These are phyloP conservation scores for Pseudogymnoascus sp. DNA, from an alignment of 2,329 filamentous ascomycete genomes.

Conservation along the genomic window DNA sequence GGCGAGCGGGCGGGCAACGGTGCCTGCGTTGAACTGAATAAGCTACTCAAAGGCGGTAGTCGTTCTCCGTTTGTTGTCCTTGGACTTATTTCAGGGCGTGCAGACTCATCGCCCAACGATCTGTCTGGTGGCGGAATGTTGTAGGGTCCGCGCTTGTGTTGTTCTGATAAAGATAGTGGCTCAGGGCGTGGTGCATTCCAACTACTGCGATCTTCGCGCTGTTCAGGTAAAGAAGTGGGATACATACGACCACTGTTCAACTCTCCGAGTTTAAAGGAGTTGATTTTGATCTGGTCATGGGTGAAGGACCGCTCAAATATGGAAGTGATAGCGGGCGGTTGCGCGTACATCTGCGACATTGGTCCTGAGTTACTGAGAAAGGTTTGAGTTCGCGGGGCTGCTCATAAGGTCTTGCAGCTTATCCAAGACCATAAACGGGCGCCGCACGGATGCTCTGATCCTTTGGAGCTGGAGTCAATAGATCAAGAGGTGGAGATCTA, in stretches of 20 bases:
- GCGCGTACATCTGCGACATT: constrained; percentile 5
- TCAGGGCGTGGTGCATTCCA: neutral
- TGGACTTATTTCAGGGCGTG: neutral
- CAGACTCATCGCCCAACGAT: neutral
- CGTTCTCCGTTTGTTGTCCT: constrained; percentile 20
- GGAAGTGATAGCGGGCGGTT: neutral
- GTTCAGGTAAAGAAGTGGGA: neutral
- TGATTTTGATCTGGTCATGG: neutral
- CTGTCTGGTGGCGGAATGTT: neutral
- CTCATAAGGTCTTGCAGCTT: constrained; percentile 5
- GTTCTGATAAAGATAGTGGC: neutral
- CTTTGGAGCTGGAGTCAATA: neutral
- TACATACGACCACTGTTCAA: constrained; percentile 2
- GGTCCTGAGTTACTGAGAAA: constrained; percentile 2
- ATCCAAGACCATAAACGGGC: neutral
- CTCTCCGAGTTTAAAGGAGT: neutral
- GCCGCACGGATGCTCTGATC: neutral
- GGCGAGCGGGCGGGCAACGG: constrained; percentile 20
- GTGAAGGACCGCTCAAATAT: neutral
- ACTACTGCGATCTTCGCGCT: neutral
- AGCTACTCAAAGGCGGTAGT: constrained; percentile 27
- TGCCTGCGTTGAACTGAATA: constrained; percentile 22
- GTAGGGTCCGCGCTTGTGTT: neutral
- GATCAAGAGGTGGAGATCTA: neutral
- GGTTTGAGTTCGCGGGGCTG: constrained; percentile 2